Conservation (phyloP, 257 asterid species). For the Striga asiatica region DNA sequence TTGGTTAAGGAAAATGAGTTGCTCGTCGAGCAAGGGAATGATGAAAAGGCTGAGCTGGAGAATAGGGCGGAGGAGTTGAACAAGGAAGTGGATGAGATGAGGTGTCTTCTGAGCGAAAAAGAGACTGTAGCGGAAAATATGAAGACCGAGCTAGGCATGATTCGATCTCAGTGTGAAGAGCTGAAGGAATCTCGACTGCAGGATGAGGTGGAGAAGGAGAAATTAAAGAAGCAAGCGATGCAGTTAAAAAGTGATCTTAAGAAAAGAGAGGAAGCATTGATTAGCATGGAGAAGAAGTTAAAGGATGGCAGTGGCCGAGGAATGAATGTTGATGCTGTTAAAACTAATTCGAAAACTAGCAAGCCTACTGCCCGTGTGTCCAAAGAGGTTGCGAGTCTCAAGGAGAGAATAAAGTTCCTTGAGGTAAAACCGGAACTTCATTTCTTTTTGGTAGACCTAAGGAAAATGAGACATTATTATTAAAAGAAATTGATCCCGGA, state of each 20-base stretch:
- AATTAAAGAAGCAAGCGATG: slow-evolving; percentile 40
- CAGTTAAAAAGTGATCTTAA: slow-evolving; percentile 41
- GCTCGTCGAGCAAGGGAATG: slow-evolving; percentile 31
- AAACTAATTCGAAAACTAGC: slow-evolving; percentile 27
- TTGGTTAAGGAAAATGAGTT: slow-evolving; percentile 35
- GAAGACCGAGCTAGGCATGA: slow-evolving; percentile 29
- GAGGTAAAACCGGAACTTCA: slow-evolving; percentile 43
- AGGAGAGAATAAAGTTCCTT: slow-evolving; percentile 65
- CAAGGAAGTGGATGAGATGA: slow-evolving; percentile 27
- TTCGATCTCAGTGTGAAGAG: slow-evolving; percentile 26
- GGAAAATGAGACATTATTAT: too few species aligned
- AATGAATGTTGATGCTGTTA: slow-evolving; percentile 24
- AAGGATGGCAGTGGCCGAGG: slow-evolving; percentile 33
- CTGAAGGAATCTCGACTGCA: slow-evolving; percentile 26
- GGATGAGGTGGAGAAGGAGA: slow-evolving; percentile 48
- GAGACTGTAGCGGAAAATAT: slow-evolving; percentile 28
- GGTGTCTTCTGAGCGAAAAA: slow-evolving; percentile 36
- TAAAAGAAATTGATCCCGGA: too few species aligned
- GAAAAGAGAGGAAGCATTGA: slow-evolving; percentile 49
- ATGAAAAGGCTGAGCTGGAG: slow-evolving; percentile 41
- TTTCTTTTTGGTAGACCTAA: too few species aligned
- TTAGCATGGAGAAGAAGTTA: slow-evolving; percentile 44
- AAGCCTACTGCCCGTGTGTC: slow-evolving; percentile 29
- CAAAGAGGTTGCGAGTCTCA: slow-evolving; percentile 54
- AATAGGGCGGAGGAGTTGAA: slow-evolving; percentile 23